A percentile compares a stretch with the other conserved stretches of the same genome.
Conservation (phyloP, 2,329 filamentous ascomycete species). For the Colletotrichum sp. region DNA sequence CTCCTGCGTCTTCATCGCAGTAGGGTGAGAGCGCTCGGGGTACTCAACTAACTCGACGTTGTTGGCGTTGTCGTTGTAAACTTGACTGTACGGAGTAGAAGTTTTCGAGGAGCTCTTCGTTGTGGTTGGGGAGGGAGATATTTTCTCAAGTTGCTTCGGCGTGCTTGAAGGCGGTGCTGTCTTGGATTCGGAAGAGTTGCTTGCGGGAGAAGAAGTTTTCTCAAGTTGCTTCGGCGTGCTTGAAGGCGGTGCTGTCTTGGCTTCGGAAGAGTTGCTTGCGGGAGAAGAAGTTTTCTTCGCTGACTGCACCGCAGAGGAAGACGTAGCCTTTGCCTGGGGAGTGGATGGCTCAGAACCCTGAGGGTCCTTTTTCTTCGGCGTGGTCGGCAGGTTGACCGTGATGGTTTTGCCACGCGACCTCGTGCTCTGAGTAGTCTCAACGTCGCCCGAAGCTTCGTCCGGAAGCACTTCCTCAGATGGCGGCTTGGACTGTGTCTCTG, state of each 20-base stretch:
- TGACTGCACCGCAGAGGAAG: background rate
- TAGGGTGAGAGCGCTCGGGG: background rate
- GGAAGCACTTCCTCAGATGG: constrained; percentile 29
- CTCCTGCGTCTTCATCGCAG: background rate
- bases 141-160: background rate
- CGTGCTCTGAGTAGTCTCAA: background rate
- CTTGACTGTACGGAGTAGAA: background rate
- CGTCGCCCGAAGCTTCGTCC: background rate
- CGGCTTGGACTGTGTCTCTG: constrained; percentile 30
- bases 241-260: background rate
- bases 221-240: background rate
- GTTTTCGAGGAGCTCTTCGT: background rate
- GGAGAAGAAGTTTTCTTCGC: background rate
- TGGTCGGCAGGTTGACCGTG: constrained; percentile 5
- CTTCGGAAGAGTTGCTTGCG: background rate
- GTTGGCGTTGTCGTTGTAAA: background rate
- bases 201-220: background rate
- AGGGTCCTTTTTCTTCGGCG: background rate
- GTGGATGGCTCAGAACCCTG: background rate
- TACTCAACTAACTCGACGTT: background rate
- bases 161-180: background rate
- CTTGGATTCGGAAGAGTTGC: background rate
- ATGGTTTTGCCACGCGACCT: background rate
- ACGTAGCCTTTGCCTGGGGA: background rate
- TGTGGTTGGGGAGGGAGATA: background rate